phyloP scores from a whole-genome alignment of 1,284 basidiomycete genomes.

The Moniliella sp. region DNA sequence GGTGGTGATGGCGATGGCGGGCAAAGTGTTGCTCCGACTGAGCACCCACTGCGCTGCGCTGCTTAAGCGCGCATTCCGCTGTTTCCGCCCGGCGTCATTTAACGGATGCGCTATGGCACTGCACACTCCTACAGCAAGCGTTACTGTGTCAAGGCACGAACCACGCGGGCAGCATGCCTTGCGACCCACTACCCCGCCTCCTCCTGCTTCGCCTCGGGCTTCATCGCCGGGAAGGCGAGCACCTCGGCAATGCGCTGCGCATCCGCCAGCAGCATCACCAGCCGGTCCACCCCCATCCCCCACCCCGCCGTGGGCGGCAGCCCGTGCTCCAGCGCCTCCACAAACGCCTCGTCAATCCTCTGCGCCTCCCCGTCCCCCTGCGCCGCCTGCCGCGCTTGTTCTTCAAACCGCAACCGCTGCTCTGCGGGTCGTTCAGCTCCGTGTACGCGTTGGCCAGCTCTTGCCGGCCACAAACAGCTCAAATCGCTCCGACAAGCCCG shows the following conservation, averaged over 20 bases:
- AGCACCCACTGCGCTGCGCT: too few relatives aligned
- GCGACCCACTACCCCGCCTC: too few relatives aligned
- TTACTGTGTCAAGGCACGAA: too few relatives aligned
- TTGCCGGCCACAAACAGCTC: slow-evolving; percentile 92
- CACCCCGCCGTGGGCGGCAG: slow-evolving; percentile 71
- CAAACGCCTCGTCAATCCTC: slow-evolving; percentile 49
- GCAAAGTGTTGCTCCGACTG: too few relatives aligned
- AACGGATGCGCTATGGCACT: too few relatives aligned
- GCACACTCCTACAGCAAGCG: too few relatives aligned
- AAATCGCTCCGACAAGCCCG: slow-evolving; percentile 86
- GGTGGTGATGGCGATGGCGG: too few relatives aligned
- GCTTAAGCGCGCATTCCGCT: too few relatives aligned
- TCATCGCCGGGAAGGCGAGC: slow-evolving; percentile 70
- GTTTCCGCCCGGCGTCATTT: too few relatives aligned
- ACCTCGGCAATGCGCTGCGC: slow-evolving; percentile 61
- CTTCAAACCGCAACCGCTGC: slow-evolving; percentile 82
- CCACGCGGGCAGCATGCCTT: too few relatives aligned
- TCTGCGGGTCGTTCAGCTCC: slow-evolving; percentile 58
- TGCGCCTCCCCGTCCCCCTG: slow-evolving; percentile 93
- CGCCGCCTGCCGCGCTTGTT: slow-evolving; percentile 74
- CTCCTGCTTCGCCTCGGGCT: slow-evolving; percentile 47
- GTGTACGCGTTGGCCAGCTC: slow-evolving; percentile 58
- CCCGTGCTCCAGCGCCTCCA: slow-evolving; percentile 68
- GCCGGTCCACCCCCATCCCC: slow-evolving; percentile 18
- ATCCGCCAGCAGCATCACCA: slow-evolving; percentile 18